phyloP scores from a whole-genome alignment of 208 protist genomes.

The Borovskyia barvae region DNA sequence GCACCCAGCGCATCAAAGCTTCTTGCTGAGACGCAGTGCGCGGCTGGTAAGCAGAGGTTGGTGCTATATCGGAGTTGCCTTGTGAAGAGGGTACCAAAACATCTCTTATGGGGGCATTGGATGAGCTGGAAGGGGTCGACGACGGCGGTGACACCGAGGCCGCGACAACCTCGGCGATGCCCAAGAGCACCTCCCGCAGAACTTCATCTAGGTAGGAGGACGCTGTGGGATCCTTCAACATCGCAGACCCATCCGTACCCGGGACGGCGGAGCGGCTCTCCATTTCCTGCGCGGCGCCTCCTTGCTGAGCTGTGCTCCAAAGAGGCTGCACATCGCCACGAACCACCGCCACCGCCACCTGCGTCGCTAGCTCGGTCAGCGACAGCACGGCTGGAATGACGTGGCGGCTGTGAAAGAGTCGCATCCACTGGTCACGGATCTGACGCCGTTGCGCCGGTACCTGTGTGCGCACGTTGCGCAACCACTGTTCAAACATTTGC shows the following conservation, averaged over 20 bases:
- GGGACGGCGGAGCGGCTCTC: background rate
- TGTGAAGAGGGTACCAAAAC: too few species aligned
- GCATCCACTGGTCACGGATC: slow-evolving; percentile 57
- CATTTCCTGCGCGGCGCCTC: background rate
- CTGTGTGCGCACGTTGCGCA: slow-evolving; percentile 8
- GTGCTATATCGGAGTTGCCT: too few species aligned
- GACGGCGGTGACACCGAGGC: background rate
- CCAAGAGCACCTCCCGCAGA: background rate
- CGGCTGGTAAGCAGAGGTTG: too few species aligned
- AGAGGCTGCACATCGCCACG: slow-evolving; percentile 22
- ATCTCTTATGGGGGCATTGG: too few species aligned
- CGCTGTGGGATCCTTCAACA: background rate
- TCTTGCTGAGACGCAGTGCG: slow-evolving; percentile 13
- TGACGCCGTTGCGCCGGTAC: slow-evolving; percentile 25
- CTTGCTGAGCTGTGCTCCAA: too few species aligned
- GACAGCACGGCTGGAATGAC: slow-evolving; percentile 56
- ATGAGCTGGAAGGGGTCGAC: background rate
- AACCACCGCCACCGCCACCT: slow-evolving; percentile 27
- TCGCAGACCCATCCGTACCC: background rate
- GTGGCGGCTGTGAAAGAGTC: slow-evolving; percentile 57
- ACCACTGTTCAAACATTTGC: background rate
- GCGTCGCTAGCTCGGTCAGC: slow-evolving; percentile 31
- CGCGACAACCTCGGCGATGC: background rate
- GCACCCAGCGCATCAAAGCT: slow-evolving; percentile 27
- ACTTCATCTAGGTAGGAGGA: background rate